Base-by-base conservation (phyloP, 768 basidiomycete species). In the Amanita muscaria region DNA sequence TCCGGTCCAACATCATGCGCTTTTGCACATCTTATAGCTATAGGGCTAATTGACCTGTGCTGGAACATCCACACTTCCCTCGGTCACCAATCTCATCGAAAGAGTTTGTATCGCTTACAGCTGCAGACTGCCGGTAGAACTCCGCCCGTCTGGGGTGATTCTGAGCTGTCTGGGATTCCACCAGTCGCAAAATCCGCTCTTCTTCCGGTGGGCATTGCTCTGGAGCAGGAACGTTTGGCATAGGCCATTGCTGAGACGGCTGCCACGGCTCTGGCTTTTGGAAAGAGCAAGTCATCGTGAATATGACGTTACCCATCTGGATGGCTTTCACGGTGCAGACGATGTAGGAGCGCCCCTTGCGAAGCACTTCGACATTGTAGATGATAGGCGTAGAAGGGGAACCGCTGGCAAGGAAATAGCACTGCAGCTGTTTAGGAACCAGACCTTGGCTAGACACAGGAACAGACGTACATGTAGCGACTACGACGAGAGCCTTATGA, bases 261-360 rank as follows among this genome's bases (percentile, higher is more conserved):
- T 88, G 86, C 74, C 77, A 78, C 8, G 77, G 76, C 56, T 91
- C 88, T 3, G 84, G 83, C 41, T 67, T 71, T 50, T 90, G 86
- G 69, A 88, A 91, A 4, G 88, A 90, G 59, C 85, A 89, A 48
- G 86, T 57, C 63, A 89, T 68, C 32, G 83, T 70, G 58, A 74
- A 74, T 40, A 74, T 64, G 31, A 64, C 62, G 15, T 56, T 57
- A 31, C 73, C 73, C 47, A 70, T 69, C 50, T 77, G 75, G 32
- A 77, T 63, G 16, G 80, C 79, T 53, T 74, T 78, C 49, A 83
- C 74, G 15, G 65, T 71, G 40, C 78, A 75, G 3, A 87, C 87
- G 37, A 72, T 67, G 58, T 88, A 90, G 10, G 83, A 81, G 21
- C 74, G 73, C 35, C 87, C 88, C 48, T 88, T 71, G 4, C 88